Conservation (phyloP, 2,329 filamentous ascomycete species). For the Fusarium haematococcum region DNA sequence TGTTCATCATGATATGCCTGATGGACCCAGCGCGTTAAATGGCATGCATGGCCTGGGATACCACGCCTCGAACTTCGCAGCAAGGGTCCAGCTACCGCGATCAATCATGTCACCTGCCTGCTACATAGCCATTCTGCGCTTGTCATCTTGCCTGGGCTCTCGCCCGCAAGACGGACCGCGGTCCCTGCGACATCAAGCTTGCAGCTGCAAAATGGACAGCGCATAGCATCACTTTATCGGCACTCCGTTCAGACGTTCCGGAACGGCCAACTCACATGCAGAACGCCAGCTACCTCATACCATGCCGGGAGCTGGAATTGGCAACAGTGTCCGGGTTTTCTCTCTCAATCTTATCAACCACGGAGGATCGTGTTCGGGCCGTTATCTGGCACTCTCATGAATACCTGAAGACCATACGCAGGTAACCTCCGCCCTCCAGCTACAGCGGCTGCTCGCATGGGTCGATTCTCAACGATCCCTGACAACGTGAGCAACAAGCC, state of each 20-base stretch:
- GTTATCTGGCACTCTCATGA: slow-evolving; percentile 20
- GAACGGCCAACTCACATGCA: slow-evolving; percentile 4
- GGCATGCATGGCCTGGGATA: slow-evolving; percentile 26
- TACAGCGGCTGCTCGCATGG: not conserved
- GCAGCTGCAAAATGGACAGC: slow-evolving; percentile 5
- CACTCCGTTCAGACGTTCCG: not conserved
- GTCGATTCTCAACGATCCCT: not conserved
- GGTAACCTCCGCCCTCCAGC: slow-evolving; percentile 15
- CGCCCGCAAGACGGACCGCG: not conserved
- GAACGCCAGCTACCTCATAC: not conserved
- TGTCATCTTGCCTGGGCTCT: not conserved
- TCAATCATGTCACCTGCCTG: not conserved
- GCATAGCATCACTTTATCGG: not conserved
- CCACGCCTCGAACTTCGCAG: slow-evolving; percentile 2
- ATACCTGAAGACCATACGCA: slow-evolving; percentile 15
- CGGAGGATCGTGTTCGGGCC: slow-evolving; percentile 11
- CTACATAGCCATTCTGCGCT: not conserved
- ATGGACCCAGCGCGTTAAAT: slow-evolving; percentile 17
- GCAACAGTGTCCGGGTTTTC: not conserved
- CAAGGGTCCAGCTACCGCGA: not conserved
- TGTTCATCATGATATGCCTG: not conserved
- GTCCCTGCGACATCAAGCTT: slow-evolving; percentile 13
- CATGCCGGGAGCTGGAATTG: slow-evolving; percentile 23
- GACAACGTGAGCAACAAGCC: not conserved
- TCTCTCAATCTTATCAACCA: not conserved